Conservation (phyloP, 2,329 filamentous ascomycete species). For the Cordyceps cicadae region DNA sequence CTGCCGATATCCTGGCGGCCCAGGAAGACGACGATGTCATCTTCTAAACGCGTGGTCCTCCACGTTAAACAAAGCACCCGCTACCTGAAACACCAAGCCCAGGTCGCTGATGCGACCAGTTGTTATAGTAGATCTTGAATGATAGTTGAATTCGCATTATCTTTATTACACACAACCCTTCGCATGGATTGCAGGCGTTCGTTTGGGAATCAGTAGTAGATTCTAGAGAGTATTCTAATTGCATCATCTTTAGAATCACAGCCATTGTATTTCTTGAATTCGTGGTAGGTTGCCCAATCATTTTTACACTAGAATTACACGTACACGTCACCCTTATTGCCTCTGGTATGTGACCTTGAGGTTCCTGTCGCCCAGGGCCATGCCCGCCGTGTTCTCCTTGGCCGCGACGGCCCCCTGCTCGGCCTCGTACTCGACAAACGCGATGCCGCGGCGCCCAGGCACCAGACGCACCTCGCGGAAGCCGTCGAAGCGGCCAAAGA, state of each 20-base stretch:
- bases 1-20: slow-evolving; percentile 62
- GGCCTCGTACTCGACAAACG: slow-evolving; percentile 92
- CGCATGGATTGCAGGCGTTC: too few species aligned
- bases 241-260: too few species aligned
- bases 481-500: slow-evolving; percentile 86
- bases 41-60: slow-evolving; percentile 45
- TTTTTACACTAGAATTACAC: slow-evolving; percentile 8
- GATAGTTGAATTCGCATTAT: slow-evolving; percentile 7
- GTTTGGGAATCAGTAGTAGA: too few species aligned
- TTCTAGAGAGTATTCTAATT: too few species aligned
- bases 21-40: slow-evolving; percentile 80
- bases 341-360: slow-evolving; percentile 97
- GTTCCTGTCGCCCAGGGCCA: slow-evolving; percentile 65
- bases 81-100: background rate
- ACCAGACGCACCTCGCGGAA: slow-evolving; percentile 90
- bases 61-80: slow-evolving; percentile 5
- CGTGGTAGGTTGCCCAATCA: background rate
- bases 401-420: slow-evolving; percentile 85
- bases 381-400: slow-evolving; percentile 86
- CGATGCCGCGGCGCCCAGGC: slow-evolving; percentile 77
- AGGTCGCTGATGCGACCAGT: background rate
- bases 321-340: slow-evolving; percentile 43
- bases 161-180: background rate
- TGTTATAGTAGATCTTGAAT: slow-evolving; percentile 8
- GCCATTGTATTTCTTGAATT: too few species aligned